Base-by-base conservation (phyloP, 2,329 filamentous ascomycete species). In the Pezicula carpinea region DNA sequence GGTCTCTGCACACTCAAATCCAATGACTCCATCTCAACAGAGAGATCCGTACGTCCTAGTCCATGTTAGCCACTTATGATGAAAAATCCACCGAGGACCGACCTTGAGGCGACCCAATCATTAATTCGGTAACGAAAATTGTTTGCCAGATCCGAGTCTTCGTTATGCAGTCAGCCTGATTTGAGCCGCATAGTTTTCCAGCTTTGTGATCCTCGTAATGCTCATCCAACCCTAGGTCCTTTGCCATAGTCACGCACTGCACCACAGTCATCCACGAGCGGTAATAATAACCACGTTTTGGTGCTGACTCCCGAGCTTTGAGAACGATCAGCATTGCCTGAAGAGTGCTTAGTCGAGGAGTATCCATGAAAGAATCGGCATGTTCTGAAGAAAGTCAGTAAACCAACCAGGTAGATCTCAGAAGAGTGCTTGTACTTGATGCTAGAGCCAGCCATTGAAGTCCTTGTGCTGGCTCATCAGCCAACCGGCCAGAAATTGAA, bases 211-310 rank as follows among this genome's bases (percentile, higher is more conserved):
- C 80, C 49, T 87, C 83, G 52, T 82, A 82, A 67, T 97, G 92
- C 54, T 96, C 89, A 61, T 96, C 84, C 5, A 97, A 72, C 17
- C 90, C 89, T 26, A 97, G 73, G 62, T 96, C 92, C 60, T 95
- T 93, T 21, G 83, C 89, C 89, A 97, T 96, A 39, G 90, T 85
- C 6, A 95, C 85, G 53, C 92, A 89, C 51, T 91, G 89, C 44
- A 96, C 92, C 17, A 95, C 82, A 5, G 87, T 89, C 82, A 96
- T 95, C 92, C 93, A 97, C 0, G 93, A 97, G 32, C 92, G 84
- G 68, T 93, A 97, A 66, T 93, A 97, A 64, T 97, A 97, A 1
- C 93, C 93, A 50, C 89, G 83, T 63, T 95, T 95, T 0, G 92
- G 91, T 7, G 87, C 83, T n/a, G 88, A 87, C 66, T 97, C 92